phyloP scores from a whole-genome alignment of 1,139 yeast species.

The Yamadazyma kanchanaburiensis region DNA sequence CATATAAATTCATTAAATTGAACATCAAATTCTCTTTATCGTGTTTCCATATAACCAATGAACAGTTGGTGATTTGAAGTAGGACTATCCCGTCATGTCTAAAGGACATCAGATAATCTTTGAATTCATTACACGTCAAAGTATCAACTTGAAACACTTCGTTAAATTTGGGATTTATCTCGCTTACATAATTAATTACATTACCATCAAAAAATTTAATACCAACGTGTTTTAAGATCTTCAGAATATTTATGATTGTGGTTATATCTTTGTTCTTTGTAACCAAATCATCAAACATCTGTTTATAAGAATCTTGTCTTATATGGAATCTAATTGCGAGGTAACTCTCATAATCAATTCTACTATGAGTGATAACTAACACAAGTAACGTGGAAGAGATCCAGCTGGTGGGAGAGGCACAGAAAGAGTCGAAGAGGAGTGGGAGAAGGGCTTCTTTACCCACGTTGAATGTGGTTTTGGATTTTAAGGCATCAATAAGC shows the following conservation, averaged over 20 bases:
- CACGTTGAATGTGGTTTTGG: no score
- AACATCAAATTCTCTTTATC: constrained; percentile 4
- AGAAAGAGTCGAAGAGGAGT: constrained; percentile 7
- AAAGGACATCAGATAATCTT: constrained; percentile 3
- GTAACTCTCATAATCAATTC: background rate
- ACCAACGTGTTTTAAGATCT: constrained; percentile 1
- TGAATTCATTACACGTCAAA: constrained; percentile 3
- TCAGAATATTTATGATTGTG: constrained; percentile 8
- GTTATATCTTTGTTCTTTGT: constrained; percentile 11
- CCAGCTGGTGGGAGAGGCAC: constrained; percentile 10
- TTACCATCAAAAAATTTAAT: constrained; percentile 1
- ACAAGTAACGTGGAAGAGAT: constrained; percentile 9
- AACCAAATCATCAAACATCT: background rate
- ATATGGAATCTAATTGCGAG: no score
- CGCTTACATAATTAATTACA: constrained; percentile 11
- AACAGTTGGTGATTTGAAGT: constrained; percentile 13
- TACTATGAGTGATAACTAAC: background rate
- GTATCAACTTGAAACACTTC: constrained; percentile 12
- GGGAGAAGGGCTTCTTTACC: background rate
- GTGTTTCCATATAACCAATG: constrained; percentile 14
- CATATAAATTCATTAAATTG: constrained; percentile 12
- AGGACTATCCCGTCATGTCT: constrained; percentile 9
- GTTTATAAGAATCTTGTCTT: background rate
- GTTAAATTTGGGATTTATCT: constrained; percentile 12
- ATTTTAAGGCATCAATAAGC: no score